Percentiles rank a stretch among this genome's conserved stretches.
Conservation (phyloP, 345 rosid species). For the Gossypium ekmanianum region DNA sequence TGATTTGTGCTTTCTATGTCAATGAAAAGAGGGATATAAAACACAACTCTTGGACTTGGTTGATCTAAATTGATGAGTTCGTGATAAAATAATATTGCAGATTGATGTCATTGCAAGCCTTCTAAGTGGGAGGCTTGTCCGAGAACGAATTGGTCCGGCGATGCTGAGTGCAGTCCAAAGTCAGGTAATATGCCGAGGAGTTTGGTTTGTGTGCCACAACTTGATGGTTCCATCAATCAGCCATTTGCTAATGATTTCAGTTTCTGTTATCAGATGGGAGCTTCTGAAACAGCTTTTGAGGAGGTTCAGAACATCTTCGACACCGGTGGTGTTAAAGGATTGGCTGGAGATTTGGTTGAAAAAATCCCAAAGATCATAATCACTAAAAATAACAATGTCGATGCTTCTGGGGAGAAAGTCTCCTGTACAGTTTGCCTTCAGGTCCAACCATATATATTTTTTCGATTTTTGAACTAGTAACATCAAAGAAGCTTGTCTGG, state of each 20-base stretch:
- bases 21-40: background rate
- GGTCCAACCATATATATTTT: conserved; percentile 34
- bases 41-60: background rate
- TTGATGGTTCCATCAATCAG: background rate
- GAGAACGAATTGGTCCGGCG: conserved; percentile 97
- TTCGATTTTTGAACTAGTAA: background rate
- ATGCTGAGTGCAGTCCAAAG: conserved; percentile 99
- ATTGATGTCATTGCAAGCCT: conserved; percentile 97
- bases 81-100: conserved; percentile 32
- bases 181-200: conserved; percentile 51
- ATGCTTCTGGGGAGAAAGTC: conserved; percentile 73
- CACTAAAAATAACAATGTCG: conserved; percentile 52
- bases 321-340: conserved; percentile 70
- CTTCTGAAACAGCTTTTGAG: conserved; percentile 69
- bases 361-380: conserved; percentile 82
- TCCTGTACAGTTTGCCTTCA: conserved; percentile 97
- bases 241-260: conserved; percentile 14
- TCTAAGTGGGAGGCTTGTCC: conserved; percentile 94
- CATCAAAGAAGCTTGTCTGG: background rate
- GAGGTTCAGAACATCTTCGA: conserved; percentile 84
- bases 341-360: conserved; percentile 70
- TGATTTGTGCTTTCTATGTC: conserved; percentile 1
- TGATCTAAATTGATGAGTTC: background rate
- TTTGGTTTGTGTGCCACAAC: background rate
- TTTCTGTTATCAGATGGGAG: conserved; percentile 71